Conservation (phyloP, 106 monocot species). For the Cymbidium sinense region DNA sequence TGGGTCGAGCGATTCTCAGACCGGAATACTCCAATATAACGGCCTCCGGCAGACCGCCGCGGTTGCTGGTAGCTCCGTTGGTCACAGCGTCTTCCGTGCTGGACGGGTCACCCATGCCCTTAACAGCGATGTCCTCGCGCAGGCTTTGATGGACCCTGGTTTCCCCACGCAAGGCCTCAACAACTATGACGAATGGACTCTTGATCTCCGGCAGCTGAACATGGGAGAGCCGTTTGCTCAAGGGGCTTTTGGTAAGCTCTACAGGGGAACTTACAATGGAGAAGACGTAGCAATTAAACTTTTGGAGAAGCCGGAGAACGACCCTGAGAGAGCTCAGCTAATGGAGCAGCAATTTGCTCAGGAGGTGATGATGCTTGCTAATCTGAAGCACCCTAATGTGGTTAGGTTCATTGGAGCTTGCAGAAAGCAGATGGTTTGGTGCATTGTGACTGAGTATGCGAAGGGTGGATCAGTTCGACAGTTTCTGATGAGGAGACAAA, state of each 20-base stretch:
- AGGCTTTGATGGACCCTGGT: conserved; percentile 23
- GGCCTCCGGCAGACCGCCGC: conserved; percentile 9
- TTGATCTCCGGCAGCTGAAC: conserved; percentile 26
- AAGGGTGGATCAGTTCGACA: conserved; percentile 45
- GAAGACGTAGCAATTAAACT: conserved; percentile 47
- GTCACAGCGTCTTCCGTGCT: conserved; percentile 26
- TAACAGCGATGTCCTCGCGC: conserved; percentile 20
- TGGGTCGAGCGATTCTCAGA: conserved; percentile 23
- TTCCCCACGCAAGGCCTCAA: conserved; percentile 17
- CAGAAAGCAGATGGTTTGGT: conserved; percentile 43
- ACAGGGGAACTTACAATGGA: conserved; percentile 34
- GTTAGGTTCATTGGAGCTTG: conserved; percentile 43
- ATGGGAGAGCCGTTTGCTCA: conserved; percentile 38
- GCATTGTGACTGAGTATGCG: conserved; percentile 43
- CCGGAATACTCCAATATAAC: conserved; percentile 20
- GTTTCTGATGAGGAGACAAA: conserved; percentile 32
- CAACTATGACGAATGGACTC: conserved; percentile 37
- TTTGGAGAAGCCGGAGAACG: conserved; percentile 39
- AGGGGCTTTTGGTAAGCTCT: conserved; percentile 41
- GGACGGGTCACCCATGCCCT: conserved; percentile 7
- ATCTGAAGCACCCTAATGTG: conserved; percentile 37
- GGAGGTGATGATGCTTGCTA: conserved; percentile 44
- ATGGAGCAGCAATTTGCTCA: conserved; percentile 49
- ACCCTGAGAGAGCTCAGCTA: conserved; percentile 27
- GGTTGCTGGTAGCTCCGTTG: conserved; percentile 9